Evolutionary conservation across 2,329 filamentous ascomycete genomes (phyloP).

Genomic region (Exophiala mesophila): DNA sequence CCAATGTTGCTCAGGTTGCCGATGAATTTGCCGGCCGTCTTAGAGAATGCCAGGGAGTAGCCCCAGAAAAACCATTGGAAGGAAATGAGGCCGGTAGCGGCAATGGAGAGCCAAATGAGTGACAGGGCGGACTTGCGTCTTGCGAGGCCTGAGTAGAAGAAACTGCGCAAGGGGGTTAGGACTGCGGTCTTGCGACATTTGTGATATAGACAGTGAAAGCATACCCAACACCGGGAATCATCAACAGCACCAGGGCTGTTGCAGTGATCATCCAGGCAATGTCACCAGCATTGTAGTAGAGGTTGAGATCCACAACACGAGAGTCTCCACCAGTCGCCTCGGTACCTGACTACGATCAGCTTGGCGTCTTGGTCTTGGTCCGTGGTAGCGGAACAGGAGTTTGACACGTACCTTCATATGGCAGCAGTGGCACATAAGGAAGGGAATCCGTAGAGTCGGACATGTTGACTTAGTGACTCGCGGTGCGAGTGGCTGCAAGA

Average conservation of each 20-base stretch:
- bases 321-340: conserved; percentile 62
- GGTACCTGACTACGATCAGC: conserved; percentile 41
- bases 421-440: conserved; percentile 19
- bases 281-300: conserved; percentile 81
- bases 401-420: conserved; percentile 16
- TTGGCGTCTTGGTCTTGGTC: no score
- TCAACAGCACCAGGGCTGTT: conserved; percentile 76
- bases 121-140: conserved; percentile 84
- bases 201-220: conserved; percentile 12
- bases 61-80: conserved; percentile 98
- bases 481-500: background rate
- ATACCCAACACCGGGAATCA: conserved; percentile 83
- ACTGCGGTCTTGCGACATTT: conserved; percentile 5
- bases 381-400: background rate
- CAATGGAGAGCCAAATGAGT: conserved; percentile 78
- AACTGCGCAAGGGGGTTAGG: conserved; percentile 44
- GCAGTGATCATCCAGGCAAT: conserved; percentile 75
- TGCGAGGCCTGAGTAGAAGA: conserved; percentile 90
- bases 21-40: conserved; percentile 68
- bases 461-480: conserved; percentile 28
- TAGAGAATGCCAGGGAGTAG: conserved; percentile 77
- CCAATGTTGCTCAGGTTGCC: conserved; percentile 76
- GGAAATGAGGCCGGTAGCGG: conserved; percentile 70
- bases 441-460: conserved; percentile 26
- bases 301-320: conserved; percentile 67